phyloP scores from a whole-genome alignment of 2,329 filamentous ascomycete species.

The Paecilomyces fulvus region DNA sequence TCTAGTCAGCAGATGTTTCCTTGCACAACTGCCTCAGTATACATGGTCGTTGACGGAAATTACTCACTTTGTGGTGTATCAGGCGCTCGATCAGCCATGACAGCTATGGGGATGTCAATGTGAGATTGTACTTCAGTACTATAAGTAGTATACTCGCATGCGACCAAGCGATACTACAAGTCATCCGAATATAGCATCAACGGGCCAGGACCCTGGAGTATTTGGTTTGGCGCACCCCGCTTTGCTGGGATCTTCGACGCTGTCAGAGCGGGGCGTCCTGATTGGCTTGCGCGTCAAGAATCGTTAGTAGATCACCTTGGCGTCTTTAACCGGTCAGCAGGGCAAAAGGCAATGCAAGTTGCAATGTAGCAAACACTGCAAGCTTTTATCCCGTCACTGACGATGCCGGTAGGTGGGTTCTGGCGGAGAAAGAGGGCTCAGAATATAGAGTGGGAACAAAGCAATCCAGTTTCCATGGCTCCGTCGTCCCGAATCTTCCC shows the following conservation, averaged over 20 bases:
- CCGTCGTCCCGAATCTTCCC: not conserved
- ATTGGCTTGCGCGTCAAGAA: not conserved
- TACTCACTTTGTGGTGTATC: not conserved
- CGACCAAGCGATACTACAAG: not conserved
- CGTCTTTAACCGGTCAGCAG: not conserved
- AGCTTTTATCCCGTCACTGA: not conserved
- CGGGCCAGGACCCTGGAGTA: not conserved
- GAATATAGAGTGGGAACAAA: not conserved
- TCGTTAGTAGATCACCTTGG: not conserved
- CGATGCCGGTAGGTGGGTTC: not conserved
- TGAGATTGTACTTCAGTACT: not conserved
- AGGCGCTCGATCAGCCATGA: not conserved
- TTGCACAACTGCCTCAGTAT: not conserved
- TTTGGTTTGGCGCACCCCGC: not conserved
- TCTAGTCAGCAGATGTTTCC: not conserved
- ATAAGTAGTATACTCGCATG: not conserved
- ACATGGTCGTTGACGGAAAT: not conserved
- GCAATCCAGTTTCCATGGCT: not conserved
- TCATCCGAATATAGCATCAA: not conserved
- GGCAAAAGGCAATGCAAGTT: not conserved
- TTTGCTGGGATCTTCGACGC: not conserved
- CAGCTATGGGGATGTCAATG: not conserved
- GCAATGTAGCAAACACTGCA: not conserved
- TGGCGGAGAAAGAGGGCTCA: constrained; percentile 7
- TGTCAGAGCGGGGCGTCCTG: not conserved